Evolutionary conservation across 2,329 filamentous ascomycete genomes (phyloP).

Genomic region (Mollisia scopiformis): DNA sequence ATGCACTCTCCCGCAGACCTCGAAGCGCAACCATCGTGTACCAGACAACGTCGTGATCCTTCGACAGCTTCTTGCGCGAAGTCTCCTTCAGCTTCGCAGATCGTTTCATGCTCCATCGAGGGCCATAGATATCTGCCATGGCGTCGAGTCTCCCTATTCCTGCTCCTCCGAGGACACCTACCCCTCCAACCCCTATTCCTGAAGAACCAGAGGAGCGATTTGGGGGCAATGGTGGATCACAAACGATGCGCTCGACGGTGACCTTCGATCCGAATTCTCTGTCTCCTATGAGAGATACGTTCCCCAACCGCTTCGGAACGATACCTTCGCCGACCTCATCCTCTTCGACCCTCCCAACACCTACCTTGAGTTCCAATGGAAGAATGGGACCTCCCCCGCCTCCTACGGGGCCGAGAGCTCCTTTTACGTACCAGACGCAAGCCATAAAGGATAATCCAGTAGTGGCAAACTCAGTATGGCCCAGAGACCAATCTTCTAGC

Average conservation of each 20-base stretch:
- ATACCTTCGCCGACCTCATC: constrained; percentile 37
- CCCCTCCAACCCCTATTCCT: constrained; percentile 57
- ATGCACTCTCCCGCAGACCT: constrained; percentile 15
- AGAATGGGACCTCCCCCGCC: constrained; percentile 34
- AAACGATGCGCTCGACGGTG: constrained; percentile 32
- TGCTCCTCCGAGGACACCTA: constrained; percentile 64
- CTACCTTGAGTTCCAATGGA: constrained; percentile 28
- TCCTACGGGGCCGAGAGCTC: constrained; percentile 53
- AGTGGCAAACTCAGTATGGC: constrained; percentile 71
- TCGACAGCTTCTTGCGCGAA: neutral
- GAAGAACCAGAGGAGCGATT: constrained; percentile 40
- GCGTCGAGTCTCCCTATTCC: constrained; percentile 61
- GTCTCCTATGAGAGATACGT: constrained; percentile 46
- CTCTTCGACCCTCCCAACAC: constrained; percentile 22
- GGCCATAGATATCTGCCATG: constrained; percentile 45
- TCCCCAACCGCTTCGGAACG: constrained; percentile 37
- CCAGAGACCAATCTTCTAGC: constrained; percentile 1
- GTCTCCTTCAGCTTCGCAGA: neutral
- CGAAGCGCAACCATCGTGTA: constrained; percentile 3
- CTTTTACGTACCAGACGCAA: constrained; percentile 94
- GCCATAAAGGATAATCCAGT: constrained; percentile 70
- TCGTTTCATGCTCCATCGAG: constrained; percentile 14
- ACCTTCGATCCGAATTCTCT: constrained; percentile 48
- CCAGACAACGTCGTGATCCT: neutral
- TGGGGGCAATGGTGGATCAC: constrained; percentile 25